Base-by-base conservation (phyloP, 192 early-diverging fungal genomes). In the Geosiphon pyriformis region DNA sequence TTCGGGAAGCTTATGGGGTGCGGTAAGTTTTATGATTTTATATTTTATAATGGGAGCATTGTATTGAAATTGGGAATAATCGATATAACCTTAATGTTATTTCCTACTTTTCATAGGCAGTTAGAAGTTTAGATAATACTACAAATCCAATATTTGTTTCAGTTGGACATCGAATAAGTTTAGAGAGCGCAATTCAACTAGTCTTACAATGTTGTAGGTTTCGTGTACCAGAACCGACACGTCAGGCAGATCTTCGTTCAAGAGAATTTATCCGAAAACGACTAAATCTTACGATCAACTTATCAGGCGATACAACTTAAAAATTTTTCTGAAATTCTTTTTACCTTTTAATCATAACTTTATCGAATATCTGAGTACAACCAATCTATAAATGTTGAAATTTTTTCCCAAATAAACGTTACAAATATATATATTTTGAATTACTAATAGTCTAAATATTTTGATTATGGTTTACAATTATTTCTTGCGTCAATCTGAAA, bases 141-240 rank as follows among this genome's bases (percentile, higher is more conserved):
- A 79, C 72, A 52, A 94, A 94, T 53, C 93, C 94, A 1, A 83
- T 95, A 18, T 98, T 89, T 85, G 91, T 98, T 4, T 91, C 89
- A 11, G 61, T 81, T 17, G 95, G 95, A 4, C 95, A 98, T 74
- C 73, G 82, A 1, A 76, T 96, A 47, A 80, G 80, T 20, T 65
- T 92, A 33, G 73, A 73, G 0, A 90, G 88, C 7, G 87, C 94
- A 0, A 81, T 95, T 23, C 64, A 69, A 0, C 47, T 98, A n/a
- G 86, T 87, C 2, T 55, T 81, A 15, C 71, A 70, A 12, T 88
- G 87, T 57, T 87, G 84, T 26, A 54, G 70, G 10, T 85, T 79
- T 76, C 77, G 92, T 4, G 80, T 95, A 4, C 93, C 94, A 0
- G 95, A 98, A 70, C 95, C 95, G 4, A 93, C 96, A 62, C 84